Base-by-base conservation (phyloP, 768 basidiomycete genomes). In the Brasilioporus rufonigricans region DNA sequence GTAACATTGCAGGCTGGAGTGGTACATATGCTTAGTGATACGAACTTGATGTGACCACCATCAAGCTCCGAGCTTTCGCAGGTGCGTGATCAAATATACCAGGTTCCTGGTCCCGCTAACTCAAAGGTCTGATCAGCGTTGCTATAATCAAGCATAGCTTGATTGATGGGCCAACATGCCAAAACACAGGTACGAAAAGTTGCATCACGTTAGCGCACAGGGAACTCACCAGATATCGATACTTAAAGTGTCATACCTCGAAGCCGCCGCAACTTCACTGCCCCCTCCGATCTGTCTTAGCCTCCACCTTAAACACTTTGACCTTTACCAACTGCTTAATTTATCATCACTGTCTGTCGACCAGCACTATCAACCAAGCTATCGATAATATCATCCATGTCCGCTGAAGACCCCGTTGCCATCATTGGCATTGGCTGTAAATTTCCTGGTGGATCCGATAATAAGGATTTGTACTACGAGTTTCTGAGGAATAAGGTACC, bases 341-440 rank as follows among this genome's bases (percentile, higher is more conserved):
- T 13, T 49, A 48, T 27, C 32, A 18, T 29, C 35, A 52, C 21
- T 41, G 26, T 50, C 21, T 41, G 26, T 50, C 23, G 36, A 47
- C 31, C 27, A 53, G 19, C 23, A 38, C 27, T n/a, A 31, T 38
- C 31, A 36, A 36, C 41, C 7, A 48, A 51, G 18, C 39, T 39
- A 26, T 56, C 49, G 18, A 52, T 48, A 53, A 33, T 46, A 36
- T 48, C 39, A 31, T 55, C 41, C 9, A 70, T 70, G 68, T 70
- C 69, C 29, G 62, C 69, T 35, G 57, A 69, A 54, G 44, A 61
- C 14, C 68, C 68, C 6, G 65, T 64, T 48, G 69, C 68, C 18
- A 41, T 71, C 44, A 62, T 70, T 40, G 69, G 68, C 23, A 71
- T 70, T 29, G 68, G 68, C n/a, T 69, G 69, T 48, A 69, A 63